These are phyloP conservation scores for Sclerotinia borealis DNA, from an alignment of 2,329 filamentous ascomycete genomes.

Conservation along the genomic window DNA sequence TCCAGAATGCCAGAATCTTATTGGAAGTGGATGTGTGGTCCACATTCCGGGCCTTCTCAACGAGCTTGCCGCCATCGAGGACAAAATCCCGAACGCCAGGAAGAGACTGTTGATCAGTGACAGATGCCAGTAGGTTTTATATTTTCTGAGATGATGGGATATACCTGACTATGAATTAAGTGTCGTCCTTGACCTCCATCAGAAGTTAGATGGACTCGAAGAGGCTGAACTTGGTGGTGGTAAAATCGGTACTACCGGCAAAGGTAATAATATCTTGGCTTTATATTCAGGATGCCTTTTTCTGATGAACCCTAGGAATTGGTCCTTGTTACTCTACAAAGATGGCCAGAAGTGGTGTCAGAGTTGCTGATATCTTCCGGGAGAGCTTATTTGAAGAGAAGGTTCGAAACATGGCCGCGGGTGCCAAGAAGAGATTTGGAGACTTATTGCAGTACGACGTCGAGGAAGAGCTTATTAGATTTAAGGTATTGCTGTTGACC, in stretches of 20 bases:
- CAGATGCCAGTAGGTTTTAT: conserved; percentile 16
- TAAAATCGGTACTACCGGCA: conserved; percentile 40
- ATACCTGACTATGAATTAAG: conserved; percentile 42
- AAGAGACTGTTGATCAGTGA: conserved; percentile 59
- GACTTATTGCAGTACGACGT: conserved; percentile 59
- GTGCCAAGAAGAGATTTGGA: conserved; percentile 64
- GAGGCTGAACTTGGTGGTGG: conserved; percentile 44
- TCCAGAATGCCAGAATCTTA: conserved; percentile 63
- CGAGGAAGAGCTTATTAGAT: conserved; percentile 61
- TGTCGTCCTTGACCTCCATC: conserved; percentile 59
- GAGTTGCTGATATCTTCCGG: conserved; percentile 62
- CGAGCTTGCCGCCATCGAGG: conserved; percentile 54
- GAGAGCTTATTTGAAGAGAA: conserved; percentile 60
- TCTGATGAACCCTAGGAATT: conserved; percentile 34
- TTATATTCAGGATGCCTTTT: not conserved
- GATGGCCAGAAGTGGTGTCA: conserved; percentile 59
- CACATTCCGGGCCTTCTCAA: conserved; percentile 62
- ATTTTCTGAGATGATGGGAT: not conserved
- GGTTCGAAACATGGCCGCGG: conserved; percentile 52
- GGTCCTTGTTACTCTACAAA: conserved; percentile 55
- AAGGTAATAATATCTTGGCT: conserved; percentile 26
- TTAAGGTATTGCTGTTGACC: conserved; percentile 35
- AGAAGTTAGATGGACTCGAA: conserved; percentile 62
- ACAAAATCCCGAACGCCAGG: conserved; percentile 48
- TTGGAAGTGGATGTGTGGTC: conserved; percentile 64